Evolutionary conservation across 169 alveolate species (phyloP), one percentile per base, ranked within the genome.

Genomic region (Plasmodium falciparum): DNA sequence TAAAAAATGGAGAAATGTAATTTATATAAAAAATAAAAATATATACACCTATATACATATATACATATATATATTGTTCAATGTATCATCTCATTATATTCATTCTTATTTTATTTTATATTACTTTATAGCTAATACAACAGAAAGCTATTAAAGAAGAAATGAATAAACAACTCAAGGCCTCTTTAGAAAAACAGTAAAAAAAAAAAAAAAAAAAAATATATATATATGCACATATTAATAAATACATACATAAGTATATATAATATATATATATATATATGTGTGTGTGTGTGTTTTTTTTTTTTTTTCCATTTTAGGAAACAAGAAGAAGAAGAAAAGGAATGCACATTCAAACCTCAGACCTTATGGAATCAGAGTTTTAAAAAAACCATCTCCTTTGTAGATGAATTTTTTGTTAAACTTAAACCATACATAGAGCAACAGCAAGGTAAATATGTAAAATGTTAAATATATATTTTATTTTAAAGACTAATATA

Each of bases 1-100:
- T 6, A 76, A 76, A 65, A 76, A 76, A 76, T 76, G 89, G 89
- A 76, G 89, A 17, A 76, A 76, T 24, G 89, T 76, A 76, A 76
- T 66, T 33, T 26, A 12, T 2, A 66, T 12, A 17, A 26, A 29
- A 66, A n/a, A 39, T 66, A 13, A 7, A 66, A 12, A 66, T 39
- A 13, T 39, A 39, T n/a, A 20, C 20, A 13, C 29, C 1, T 2
- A 59, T 0, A 59, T 59, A 20, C 2, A 59, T 13, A 59, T 59
- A 20, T 59, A 59, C 6, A 26, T 20, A 59, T 15, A 12, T 33
- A 33, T 4, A 12, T 22, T 11, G 2, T 54, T 7, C 2, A 15
- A 54, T 54, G 13, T 54, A 15, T 54, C 63, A 54, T 54, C 8
- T 7, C 4, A 12, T 54, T 54, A 12, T 54, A 54, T 15, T 15